Percentiles rank a stretch among this genome's conserved stretches.
Conservation (phyloP, 148 eudicot species). For the Persicaria tinctoria region DNA sequence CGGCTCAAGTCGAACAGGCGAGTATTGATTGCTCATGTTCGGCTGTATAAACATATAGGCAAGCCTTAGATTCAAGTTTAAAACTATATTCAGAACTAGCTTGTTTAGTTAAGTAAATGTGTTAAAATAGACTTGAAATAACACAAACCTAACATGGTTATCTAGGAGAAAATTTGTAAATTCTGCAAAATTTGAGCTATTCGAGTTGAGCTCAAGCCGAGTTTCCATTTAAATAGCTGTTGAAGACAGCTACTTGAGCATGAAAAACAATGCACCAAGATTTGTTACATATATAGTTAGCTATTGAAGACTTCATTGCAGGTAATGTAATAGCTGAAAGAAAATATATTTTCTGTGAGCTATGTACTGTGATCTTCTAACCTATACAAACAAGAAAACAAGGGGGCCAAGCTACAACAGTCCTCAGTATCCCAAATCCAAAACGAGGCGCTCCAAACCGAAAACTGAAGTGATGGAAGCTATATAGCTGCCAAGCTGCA, state of each 20-base stretch:
- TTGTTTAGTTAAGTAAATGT: no score
- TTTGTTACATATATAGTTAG: neutral
- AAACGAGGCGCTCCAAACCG: conserved; percentile 1
- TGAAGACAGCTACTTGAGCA: neutral
- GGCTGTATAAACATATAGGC: no score
- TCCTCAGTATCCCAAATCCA: conserved; percentile 4
- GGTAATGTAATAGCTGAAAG: neutral
- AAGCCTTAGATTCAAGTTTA: no score
- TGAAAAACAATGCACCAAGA: conserved; percentile 10
- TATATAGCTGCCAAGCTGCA: neutral
- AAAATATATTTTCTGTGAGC: neutral
- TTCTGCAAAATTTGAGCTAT: no score
- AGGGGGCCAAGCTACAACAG: neutral
- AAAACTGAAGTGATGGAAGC: conserved; percentile 1
- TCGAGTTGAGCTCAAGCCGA: no score
- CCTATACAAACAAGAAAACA: neutral
- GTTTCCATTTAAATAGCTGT: no score
- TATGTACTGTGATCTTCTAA: conserved; percentile 5
- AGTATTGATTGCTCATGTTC: no score
- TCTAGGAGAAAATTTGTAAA: no score
- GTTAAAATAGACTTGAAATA: no score
- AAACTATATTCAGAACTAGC: no score
- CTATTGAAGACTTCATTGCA: conserved; percentile 1
- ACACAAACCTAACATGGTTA: no score
- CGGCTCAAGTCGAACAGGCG: no score